Percentiles rank a stretch among this genome's conserved stretches.
phyloP scores from a whole-genome alignment of 2,329 filamentous ascomycete genomes.

The Colletotrichum scovillei region DNA sequence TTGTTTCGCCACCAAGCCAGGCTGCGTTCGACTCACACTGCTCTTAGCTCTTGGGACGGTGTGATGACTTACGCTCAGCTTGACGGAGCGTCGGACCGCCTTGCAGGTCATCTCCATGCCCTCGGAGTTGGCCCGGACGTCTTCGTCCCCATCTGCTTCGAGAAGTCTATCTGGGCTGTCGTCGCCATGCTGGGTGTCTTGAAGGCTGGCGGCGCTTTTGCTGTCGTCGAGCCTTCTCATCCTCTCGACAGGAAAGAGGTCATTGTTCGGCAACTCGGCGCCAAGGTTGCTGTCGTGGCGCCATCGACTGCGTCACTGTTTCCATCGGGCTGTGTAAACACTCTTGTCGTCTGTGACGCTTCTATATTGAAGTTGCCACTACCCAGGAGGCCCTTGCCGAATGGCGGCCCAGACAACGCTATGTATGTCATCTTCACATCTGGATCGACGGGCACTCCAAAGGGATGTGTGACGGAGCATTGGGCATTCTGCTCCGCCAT shows the following conservation, averaged over 20 bases:
- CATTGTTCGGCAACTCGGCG: not conserved
- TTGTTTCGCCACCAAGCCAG: not conserved
- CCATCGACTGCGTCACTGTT: not conserved
- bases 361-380: not conserved
- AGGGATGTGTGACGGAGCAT: not conserved
- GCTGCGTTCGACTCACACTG: not conserved
- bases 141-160: not conserved
- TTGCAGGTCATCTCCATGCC: not conserved
- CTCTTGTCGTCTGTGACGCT: not conserved
- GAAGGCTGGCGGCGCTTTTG: not conserved
- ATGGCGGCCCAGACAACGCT: not conserved
- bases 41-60: not conserved
- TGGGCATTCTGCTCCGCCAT: not conserved
- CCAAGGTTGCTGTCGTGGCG: not conserved
- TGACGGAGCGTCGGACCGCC: not conserved
- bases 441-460: not conserved
- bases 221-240: not conserved
- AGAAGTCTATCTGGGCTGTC: not conserved
- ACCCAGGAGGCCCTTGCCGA: not conserved
- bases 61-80: not conserved
- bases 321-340: not conserved
- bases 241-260: not conserved
- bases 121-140: not conserved
- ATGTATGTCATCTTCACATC: not conserved
- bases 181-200: not conserved